Conservation (phyloP, 805 yeast species). For the Ogataea paradorogensis region DNA sequence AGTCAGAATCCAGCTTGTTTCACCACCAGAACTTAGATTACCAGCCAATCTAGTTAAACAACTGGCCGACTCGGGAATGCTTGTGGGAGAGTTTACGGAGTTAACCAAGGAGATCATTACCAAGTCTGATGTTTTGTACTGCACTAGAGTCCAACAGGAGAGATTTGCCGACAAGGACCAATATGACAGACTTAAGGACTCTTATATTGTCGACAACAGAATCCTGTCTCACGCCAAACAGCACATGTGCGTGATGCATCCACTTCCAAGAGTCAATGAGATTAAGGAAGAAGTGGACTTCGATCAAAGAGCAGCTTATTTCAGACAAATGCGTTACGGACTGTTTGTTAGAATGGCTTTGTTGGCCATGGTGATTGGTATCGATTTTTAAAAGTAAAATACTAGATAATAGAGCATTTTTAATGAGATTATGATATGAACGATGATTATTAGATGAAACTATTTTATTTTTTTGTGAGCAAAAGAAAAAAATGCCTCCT, state of each 20-base stretch:
- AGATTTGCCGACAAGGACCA: constrained; percentile 75
- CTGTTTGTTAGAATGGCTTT: constrained; percentile 98
- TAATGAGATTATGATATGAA: constrained; percentile 2
- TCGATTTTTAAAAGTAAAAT: constrained; percentile 55
- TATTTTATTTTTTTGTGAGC: constrained; percentile 1
- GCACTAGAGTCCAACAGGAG: constrained; percentile 98
- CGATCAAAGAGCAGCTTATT: constrained; percentile 98
- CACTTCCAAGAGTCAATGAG: constrained; percentile 95
- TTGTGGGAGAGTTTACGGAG: constrained; percentile 67
- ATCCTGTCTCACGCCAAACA: constrained; percentile 90
- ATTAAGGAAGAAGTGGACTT: constrained; percentile 98
- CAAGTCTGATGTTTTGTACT: constrained; percentile 90
- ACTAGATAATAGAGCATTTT: constrained; percentile 3
- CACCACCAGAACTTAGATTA: constrained; percentile 83
- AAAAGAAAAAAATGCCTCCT: constrained; percentile 32
- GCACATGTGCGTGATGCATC: constrained; percentile 99
- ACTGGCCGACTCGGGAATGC: constrained; percentile 64
- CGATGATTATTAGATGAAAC: background rate
- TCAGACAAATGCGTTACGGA: constrained; percentile 99
- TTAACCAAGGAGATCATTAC: constrained; percentile 84
- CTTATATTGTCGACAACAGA: constrained; percentile 88
- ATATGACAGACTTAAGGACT: constrained; percentile 85
- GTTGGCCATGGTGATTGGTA: constrained; percentile 96
- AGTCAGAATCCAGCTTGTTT: constrained; percentile 86
- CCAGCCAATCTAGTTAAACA: constrained; percentile 73